Base-by-base conservation (phyloP, 2,329 filamentous ascomycete species). In the Penicillium sp. region DNA sequence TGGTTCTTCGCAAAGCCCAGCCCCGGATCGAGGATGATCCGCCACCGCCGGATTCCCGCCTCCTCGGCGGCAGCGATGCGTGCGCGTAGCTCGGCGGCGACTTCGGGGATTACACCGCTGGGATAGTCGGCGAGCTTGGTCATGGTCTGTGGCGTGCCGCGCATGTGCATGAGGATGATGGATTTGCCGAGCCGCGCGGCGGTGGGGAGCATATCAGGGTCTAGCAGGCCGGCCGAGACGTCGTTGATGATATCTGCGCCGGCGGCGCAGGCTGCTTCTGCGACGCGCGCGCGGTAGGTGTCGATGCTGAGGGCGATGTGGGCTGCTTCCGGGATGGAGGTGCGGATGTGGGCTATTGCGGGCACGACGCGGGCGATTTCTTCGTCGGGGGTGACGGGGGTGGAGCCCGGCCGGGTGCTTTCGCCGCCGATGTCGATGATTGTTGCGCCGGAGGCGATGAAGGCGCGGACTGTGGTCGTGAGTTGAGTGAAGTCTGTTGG, bases 171-270 rank as follows among this genome's bases (percentile, higher is more conserved):
- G 54, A 97, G 83, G 64, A 88, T 82, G 35, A 97, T 87, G 2
- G 92, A 92, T 68, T 88, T 91, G 38, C 90, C 89, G 0, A 95
- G 83, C 4, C 84, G 81, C 0, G 91, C 94, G 63, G 94, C 88
- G 0, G 90, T 92, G 14, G 87, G 70, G 0, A 99, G 84, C 92
- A 99, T 98, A 0, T 84, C 83, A 0, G 85, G 79, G 73, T 98
- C 95, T 53, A 96, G 81, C 4, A 82, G 73, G 3, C 95, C 95
- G 1, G 89, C 92, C 0, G 92, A 96, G 38, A 99, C 88, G 75
- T 99, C 95, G 78, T 99, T 99, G 78, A 99, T 87, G 63, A 99
- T 90, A 73, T 97, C 89, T 6, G 93, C 94, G 53, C 95, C 95
- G 4, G 88, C 90, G 28, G 81, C 78, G 58, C 95, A 83, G 17